Base-by-base conservation (phyloP, 2,329 filamentous ascomycete genomes). In the Juglanconis oblonga region DNA sequence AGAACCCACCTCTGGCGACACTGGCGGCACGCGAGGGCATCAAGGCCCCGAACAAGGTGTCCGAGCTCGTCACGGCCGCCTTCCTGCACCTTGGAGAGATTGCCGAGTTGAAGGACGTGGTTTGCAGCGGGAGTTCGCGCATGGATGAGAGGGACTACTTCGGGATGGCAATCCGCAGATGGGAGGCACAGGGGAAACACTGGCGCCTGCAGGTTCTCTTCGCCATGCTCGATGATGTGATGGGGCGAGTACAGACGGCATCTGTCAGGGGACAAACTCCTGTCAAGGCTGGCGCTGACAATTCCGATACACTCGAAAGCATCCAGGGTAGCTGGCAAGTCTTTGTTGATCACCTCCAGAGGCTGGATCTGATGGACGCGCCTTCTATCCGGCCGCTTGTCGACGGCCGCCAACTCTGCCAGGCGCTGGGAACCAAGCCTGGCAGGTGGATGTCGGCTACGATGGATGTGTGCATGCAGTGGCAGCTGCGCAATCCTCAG, bases 381-480 rank as follows among this genome's bases (percentile, higher is more conserved):
- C 79, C 84, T 1, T 77, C 81, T 2, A 71, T 89, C 40, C 86
- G 84, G 67, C 81, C 82, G 5, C 76, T 91, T 31, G 78, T 96
- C 38, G 90, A 96, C 69, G 94, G 95, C 14, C 89, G 84, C 44
- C 79, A 88, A 55, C 81, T 98, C 24, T 84, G 86, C 17, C 81
- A 86, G 63, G 85, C 84, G 4, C 79, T 98, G 3, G 85, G 82
- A 0, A 76, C 82, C n/a, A 87, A 86, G 64, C 88, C 90, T 0
- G 92, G 91, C 1, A 87, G 80, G n/a, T 98, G 94, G 94, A 89
- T 96, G 82, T 86, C 86, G 57, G 81, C 82, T 50, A 92, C 92
- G 3, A 76, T 97, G 51, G 89, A 96, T 36, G 79, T 92, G 4
- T 90, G 91, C 62, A 84, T 96, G 73, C 87, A 87, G 62, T 98